A percentile compares a stretch with the other conserved stretches of the same genome.
Evolutionary conservation across 78 protist genomes (phyloP).

Genomic region (Ministeria vibrans): DNA sequence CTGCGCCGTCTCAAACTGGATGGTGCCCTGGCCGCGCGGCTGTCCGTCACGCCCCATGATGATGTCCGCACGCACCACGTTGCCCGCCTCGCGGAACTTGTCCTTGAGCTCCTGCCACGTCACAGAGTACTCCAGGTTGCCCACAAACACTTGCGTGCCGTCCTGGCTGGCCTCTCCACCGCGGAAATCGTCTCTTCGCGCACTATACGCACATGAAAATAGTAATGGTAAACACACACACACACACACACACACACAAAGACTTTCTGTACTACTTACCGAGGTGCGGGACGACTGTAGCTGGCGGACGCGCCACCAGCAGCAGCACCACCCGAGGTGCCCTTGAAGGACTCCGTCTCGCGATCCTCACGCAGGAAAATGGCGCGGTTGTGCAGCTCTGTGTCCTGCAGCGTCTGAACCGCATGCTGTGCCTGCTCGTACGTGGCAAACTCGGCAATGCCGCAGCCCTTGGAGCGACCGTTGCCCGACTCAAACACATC

Average conservation of each 20-base stretch:
- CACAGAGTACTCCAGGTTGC: not conserved
- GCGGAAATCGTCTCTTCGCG: too few species aligned
- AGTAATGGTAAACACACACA: too few species aligned
- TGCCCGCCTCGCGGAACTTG: not conserved
- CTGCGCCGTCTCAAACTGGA: not conserved
- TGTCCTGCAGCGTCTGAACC: not conserved
- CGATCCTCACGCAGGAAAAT: not conserved
- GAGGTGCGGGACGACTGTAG: too few species aligned
- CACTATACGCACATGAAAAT: too few species aligned
- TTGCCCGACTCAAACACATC: not conserved
- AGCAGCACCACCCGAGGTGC: too few species aligned
- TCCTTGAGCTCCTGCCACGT: slow-evolving; percentile 26
- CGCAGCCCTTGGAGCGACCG: not conserved
- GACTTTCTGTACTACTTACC: too few species aligned
- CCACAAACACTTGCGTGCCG: not conserved
- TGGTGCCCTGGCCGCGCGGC: slow-evolving; percentile 4
- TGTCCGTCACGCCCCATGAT: not conserved
- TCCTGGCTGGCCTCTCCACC: not conserved
- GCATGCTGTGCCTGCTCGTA: not conserved
- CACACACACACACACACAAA: too few species aligned
- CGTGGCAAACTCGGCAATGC: not conserved
- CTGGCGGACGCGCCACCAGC: too few species aligned
- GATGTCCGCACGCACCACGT: slow-evolving; percentile 13
- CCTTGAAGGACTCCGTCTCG: too few species aligned
- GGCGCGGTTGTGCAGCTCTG: not conserved